Evolutionary conservation across 495 filamentous ascomycete genomes (phyloP).

Genomic region (Glonium stellatum): DNA sequence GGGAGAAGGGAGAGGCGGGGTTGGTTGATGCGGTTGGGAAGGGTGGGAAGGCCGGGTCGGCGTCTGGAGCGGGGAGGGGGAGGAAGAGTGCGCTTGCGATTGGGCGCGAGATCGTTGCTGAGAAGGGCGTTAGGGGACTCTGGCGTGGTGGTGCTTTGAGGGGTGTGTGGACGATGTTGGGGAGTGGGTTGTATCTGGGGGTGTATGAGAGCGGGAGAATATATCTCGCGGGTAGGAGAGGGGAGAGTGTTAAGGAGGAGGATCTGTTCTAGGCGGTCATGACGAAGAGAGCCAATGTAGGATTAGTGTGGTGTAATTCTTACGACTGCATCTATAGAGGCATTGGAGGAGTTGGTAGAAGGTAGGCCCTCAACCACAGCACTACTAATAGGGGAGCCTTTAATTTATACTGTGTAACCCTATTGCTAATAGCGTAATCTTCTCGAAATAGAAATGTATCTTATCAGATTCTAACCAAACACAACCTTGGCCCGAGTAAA

Average conservation of each 20-base stretch:
- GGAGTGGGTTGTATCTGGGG: slow-evolving; percentile 76
- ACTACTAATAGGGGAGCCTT: too few relatives aligned
- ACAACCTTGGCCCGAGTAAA: too few relatives aligned
- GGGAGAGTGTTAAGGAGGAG: slow-evolving; percentile 27
- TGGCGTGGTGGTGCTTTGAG: slow-evolving; percentile 72
- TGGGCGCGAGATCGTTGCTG: slow-evolving; percentile 51
- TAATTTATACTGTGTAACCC: too few relatives aligned
- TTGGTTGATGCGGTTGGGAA: slow-evolving; percentile 34
- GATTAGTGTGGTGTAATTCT: too few relatives aligned
- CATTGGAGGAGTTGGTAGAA: too few relatives aligned
- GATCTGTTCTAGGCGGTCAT: not conserved
- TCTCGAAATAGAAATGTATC: too few relatives aligned
- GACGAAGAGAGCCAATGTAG: too few relatives aligned
- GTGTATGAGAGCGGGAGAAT: slow-evolving; percentile 74
- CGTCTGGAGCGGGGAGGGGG: slow-evolving; percentile 23
- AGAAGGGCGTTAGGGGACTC: slow-evolving; percentile 63
- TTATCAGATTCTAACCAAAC: too few relatives aligned
- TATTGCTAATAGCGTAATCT: too few relatives aligned
- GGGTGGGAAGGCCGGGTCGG: slow-evolving; percentile 27
- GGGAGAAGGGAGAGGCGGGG: too few relatives aligned
- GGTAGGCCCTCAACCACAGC: too few relatives aligned
- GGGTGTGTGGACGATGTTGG: slow-evolving; percentile 71
- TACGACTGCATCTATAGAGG: too few relatives aligned
- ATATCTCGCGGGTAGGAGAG: slow-evolving; percentile 55
- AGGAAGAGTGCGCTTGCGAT: slow-evolving; percentile 47